Conservation (phyloP, 2,329 filamentous ascomycete species). For the Hortaea werneckii region DNA sequence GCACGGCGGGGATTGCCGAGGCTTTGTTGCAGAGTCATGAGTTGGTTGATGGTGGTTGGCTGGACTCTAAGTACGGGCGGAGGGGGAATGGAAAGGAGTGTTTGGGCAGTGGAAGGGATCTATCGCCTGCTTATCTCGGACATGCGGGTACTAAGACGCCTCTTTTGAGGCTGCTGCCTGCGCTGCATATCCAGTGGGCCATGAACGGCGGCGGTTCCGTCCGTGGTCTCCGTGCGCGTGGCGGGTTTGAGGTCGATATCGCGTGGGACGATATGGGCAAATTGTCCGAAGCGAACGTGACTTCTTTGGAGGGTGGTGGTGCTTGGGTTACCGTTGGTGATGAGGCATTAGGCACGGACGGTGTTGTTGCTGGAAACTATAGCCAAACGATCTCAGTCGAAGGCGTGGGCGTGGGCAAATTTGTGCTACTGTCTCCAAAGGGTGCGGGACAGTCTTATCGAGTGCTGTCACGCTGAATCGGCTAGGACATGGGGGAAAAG, state of each 20-base stretch:
- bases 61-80: not conserved
- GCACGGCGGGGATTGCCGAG: constrained; percentile 31
- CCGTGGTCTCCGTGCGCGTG: constrained; percentile 1
- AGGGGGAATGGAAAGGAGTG: too few species aligned
- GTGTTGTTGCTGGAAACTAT: too few species aligned
- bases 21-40: constrained; percentile 2
- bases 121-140: too few species aligned
- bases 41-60: not conserved
- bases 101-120: too few species aligned
- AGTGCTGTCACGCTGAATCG: too few species aligned
- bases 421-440: too few species aligned
- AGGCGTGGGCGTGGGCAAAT: too few species aligned
- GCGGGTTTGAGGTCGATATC: constrained; percentile 1
- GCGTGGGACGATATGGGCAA: not conserved
- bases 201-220: constrained; percentile 1
- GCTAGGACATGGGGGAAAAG: too few species aligned
- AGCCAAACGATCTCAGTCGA: too few species aligned
- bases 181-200: not conserved
- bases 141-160: not conserved
- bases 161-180: constrained; percentile 1
- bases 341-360: too few species aligned
- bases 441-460: too few species aligned
- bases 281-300: not conserved
- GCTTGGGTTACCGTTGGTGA: not conserved
- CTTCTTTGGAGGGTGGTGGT: not conserved